phyloP scores from a whole-genome alignment of 1,284 basidiomycete species.

The Apiotrichum laibachii region DNA sequence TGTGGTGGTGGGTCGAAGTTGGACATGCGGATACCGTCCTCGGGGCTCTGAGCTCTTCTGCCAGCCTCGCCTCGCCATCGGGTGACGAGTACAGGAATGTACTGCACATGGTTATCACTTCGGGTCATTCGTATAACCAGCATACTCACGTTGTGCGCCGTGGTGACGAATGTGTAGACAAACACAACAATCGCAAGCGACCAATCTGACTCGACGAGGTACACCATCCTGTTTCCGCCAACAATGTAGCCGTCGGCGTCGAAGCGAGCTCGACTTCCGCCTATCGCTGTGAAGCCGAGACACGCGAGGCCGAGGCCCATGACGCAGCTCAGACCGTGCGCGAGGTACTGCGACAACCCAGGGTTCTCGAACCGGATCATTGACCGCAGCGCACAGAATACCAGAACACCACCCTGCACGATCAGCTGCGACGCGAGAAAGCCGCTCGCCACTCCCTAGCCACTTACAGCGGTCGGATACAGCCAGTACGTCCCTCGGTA shows the following conservation, averaged over 20 bases:
- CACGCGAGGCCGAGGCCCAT: slow-evolving; percentile 21
- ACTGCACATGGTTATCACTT: no score
- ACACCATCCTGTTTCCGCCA: not conserved
- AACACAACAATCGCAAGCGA: not conserved
- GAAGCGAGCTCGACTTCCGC: not conserved
- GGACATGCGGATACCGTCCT: no score
- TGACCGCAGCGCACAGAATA: slow-evolving; percentile 27
- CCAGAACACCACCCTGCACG: slow-evolving; percentile 21
- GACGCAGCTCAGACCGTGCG: slow-evolving; percentile 18
- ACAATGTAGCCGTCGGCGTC: slow-evolving; percentile 8
- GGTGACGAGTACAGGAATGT: no score
- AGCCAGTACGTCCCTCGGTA: slow-evolving; percentile 31
- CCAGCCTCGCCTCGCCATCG: no score
- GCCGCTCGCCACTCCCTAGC: not conserved
- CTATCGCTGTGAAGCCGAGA: slow-evolving; percentile 29
- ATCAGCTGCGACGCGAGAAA: not conserved
- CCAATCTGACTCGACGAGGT: not conserved
- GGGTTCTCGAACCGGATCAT: slow-evolving; percentile 26
- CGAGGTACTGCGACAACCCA: slow-evolving; percentile 13
- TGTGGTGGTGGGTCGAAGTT: no score
- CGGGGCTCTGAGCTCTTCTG: no score
- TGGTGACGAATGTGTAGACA: not conserved
- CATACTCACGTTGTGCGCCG: not conserved
- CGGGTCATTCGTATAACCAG: no score
- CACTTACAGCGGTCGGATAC: slow-evolving; percentile 31